Evolutionary conservation across 371 early-diverging fungal species (phyloP), one percentile per base, ranked within the genome.

Genomic region (Mortierella sp.): DNA sequence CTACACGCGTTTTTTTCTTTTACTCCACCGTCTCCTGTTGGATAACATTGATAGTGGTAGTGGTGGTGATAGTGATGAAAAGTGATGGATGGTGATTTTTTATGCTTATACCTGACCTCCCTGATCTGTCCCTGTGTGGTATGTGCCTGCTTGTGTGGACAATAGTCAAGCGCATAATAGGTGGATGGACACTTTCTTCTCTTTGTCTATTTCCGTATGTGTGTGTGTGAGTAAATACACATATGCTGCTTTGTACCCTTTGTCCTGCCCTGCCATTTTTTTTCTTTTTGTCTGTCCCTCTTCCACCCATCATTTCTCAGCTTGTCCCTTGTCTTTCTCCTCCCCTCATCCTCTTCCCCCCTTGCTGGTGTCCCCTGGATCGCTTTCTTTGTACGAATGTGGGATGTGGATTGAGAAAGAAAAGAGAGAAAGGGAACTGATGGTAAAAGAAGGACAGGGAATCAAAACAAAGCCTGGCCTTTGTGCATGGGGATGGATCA

Each of bases 341-440:
- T 34, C 50, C 68, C 66, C 44, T 66, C 66, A 8, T 47, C 66
- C 43, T 66, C 5, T 31, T 29, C 43, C 34, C 48, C n/a, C 48
- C 45, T 45, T 19, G 6, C 58, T 58, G 58, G 58, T 34, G 29
- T 58, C 58, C 34, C 58, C 34, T 58, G 58, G 58, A 58, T 58
- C 34, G 29, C 19, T 52, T 31, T 55, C 26, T 26, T 45, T 45
- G 50, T 5, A 50, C 4, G n/a, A 50, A 50, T 7, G 45, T 44
- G 16, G 16, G 44, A 44, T 16, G 44, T n/a, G n/a, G n/a, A n/a
- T n/a, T n/a, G n/a, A n/a, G n/a, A n/a, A n/a, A n/a, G n/a, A n/a
- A n/a, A n/a, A n/a, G n/a, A n/a, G n/a, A n/a, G n/a, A n/a, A n/a
- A n/a, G n/a, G n/a, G n/a, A n/a, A n/a, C n/a, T n/a, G n/a, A n/a